Conservation (phyloP, 2,329 filamentous ascomycete genomes). For the Phaeophleospora eucalypticola region DNA sequence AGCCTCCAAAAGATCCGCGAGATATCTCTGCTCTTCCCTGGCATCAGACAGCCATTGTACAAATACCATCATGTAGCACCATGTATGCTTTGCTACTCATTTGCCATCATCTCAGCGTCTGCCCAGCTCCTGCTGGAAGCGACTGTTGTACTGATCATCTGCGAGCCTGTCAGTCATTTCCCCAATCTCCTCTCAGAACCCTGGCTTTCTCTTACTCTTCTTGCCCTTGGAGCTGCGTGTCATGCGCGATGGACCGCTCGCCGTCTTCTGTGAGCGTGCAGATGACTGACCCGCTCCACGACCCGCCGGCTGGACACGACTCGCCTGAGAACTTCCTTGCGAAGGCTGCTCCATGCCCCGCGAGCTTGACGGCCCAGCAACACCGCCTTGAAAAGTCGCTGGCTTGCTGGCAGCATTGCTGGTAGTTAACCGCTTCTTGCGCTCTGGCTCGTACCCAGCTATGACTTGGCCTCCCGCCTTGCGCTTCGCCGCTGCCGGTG, state of each 20-base stretch:
- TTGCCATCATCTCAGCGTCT: not conserved
- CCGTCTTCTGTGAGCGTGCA: too few species aligned
- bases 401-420: too few species aligned
- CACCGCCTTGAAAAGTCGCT: too few species aligned
- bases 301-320: too few species aligned
- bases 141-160: conserved; percentile 18
- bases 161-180: not conserved
- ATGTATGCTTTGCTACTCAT: not conserved
- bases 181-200: not conserved
- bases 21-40: not conserved
- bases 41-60: not conserved
- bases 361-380: too few species aligned
- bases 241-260: too few species aligned
- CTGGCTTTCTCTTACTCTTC: not conserved
- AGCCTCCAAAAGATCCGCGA: not conserved
- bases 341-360: too few species aligned
- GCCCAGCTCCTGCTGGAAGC: conserved; percentile 26
- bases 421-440: conserved; percentile 16
- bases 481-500: conserved; percentile 15
- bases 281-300: too few species aligned
- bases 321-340: too few species aligned
- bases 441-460: conserved; percentile 20
- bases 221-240: not conserved
- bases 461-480: conserved; percentile 18
- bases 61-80: not conserved